phyloP scores from a whole-genome alignment of 73 alveolate species.

The Blepharisma stoltei region DNA sequence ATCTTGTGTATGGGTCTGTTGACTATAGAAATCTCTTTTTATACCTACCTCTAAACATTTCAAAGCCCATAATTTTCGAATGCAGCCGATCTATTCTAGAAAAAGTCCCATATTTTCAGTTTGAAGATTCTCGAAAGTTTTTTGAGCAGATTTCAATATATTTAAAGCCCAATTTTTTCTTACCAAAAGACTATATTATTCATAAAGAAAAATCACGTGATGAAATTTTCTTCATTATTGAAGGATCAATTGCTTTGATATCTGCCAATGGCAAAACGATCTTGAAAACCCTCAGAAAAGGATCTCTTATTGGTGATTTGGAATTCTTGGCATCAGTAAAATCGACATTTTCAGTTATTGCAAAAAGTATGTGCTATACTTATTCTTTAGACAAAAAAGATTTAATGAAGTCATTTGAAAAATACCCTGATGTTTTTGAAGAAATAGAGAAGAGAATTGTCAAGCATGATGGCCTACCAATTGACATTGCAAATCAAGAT shows the following conservation, averaged over 20 bases:
- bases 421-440: slow-evolving; percentile 38
- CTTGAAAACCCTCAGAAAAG: slow-evolving; percentile 41
- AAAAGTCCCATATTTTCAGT: slow-evolving; percentile 15
- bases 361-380: slow-evolving; percentile 50
- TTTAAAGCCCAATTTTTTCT: slow-evolving; percentile 40
- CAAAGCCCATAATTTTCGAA: neutral
- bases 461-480: too few species aligned
- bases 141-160: neutral
- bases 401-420: slow-evolving; percentile 34
- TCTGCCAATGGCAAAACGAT: slow-evolving; percentile 53
- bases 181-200: slow-evolving; percentile 61
- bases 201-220: slow-evolving; percentile 54
- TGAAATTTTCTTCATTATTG: slow-evolving; percentile 64
- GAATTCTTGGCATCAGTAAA: slow-evolving; percentile 49
- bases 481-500: too few species aligned
- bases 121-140: neutral
- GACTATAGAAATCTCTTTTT: neutral
- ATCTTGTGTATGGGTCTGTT: neutral
- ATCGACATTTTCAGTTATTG: slow-evolving; percentile 48
- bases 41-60: slow-evolving; percentile 13
- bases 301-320: slow-evolving; percentile 58
- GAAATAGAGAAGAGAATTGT: too few species aligned
- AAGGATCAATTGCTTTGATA: slow-evolving; percentile 47
- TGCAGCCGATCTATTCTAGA: neutral
- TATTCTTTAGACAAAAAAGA: slow-evolving; percentile 44